phyloP scores from a whole-genome alignment of 805 yeast species.

The Ogataea corticis region DNA sequence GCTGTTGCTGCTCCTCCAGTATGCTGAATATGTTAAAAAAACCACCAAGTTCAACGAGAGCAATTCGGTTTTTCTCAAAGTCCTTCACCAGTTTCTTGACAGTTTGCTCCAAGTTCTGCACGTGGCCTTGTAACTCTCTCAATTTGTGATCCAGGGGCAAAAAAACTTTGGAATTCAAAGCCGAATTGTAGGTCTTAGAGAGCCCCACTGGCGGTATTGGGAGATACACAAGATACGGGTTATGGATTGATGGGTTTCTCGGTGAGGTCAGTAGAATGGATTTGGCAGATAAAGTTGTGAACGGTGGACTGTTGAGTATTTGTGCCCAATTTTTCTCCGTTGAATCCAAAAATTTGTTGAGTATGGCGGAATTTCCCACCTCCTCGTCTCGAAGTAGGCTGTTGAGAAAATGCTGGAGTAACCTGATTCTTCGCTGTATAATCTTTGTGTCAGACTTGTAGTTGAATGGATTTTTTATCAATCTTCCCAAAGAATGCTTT shows the following conservation, averaged over 20 bases:
- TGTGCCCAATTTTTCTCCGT: slow-evolving; percentile 51
- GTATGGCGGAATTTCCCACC: slow-evolving; percentile 38
- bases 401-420: slow-evolving; percentile 44
- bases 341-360: slow-evolving; percentile 52
- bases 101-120: slow-evolving; percentile 36
- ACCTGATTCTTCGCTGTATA: slow-evolving; percentile 50
- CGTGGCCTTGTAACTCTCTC: slow-evolving; percentile 13
- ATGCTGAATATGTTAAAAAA: slow-evolving; percentile 56
- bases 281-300: slow-evolving; percentile 46
- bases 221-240: slow-evolving; percentile 50
- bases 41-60: slow-evolving; percentile 54
- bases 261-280: slow-evolving; percentile 52
- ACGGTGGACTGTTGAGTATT: slow-evolving; percentile 37
- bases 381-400: slow-evolving; percentile 39
- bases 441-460: slow-evolving; percentile 33
- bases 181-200: slow-evolving; percentile 29
- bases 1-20: slow-evolving; percentile 36
- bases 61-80: slow-evolving; percentile 39
- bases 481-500: slow-evolving; percentile 56
- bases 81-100: slow-evolving; percentile 41
- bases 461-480: slow-evolving; percentile 33
- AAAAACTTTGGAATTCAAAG: slow-evolving; percentile 27
- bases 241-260: slow-evolving; percentile 50
- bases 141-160: slow-evolving; percentile 28
- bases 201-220: slow-evolving; percentile 41